Evolutionary conservation across 1,284 basidiomycete genomes (phyloP).

Genomic region (Dichomitus squalens): DNA sequence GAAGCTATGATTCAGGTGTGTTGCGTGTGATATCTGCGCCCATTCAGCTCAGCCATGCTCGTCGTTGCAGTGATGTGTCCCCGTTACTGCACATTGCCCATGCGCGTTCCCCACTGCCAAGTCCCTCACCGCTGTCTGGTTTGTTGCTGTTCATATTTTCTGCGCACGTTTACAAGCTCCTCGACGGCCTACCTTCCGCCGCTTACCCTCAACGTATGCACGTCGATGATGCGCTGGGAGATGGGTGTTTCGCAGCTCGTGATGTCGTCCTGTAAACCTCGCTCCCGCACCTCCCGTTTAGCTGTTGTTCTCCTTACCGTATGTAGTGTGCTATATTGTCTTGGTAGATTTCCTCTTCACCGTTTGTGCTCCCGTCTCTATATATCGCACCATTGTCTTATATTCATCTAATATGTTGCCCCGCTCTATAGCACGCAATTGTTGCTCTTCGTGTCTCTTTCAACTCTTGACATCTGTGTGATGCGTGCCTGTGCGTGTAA

Average conservation of each 20-base stretch:
- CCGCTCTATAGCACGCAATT: too few species aligned
- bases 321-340: constrained; percentile 17
- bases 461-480: too few species aligned
- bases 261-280: background rate
- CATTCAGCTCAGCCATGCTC: background rate
- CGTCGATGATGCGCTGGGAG: too few species aligned
- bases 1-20: constrained; percentile 1
- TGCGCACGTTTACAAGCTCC: background rate
- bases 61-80: background rate
- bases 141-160: background rate
- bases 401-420: too few species aligned
- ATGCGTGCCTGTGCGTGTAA: too few species aligned
- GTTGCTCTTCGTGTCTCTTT: too few species aligned
- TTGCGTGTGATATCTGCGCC: background rate
- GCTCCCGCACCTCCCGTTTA: background rate
- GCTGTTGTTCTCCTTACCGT: constrained; percentile 21
- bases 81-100: background rate
- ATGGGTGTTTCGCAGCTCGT: background rate
- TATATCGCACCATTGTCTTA: too few species aligned
- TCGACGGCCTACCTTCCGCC: too few species aligned
- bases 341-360: background rate
- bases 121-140: background rate
- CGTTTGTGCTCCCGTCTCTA: background rate
- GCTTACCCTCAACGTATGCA: too few species aligned
- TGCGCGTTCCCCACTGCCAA: background rate